These are phyloP conservation scores for Phialocephala subalpina DNA, from an alignment of 2,329 filamentous ascomycete genomes.

Conservation along the genomic window DNA sequence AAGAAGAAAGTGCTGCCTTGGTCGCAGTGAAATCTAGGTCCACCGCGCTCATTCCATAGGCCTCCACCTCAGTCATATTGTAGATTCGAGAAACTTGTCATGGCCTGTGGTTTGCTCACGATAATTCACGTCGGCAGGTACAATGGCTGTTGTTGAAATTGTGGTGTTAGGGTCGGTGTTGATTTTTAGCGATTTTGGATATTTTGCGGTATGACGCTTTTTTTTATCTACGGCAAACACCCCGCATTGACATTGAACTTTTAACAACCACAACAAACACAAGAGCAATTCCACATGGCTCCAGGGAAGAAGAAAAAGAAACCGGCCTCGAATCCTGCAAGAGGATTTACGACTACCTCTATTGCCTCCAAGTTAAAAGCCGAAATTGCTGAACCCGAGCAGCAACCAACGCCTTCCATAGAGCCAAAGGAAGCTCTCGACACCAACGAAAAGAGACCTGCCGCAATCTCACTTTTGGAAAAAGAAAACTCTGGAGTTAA, in stretches of 20 bases:
- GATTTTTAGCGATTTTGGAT: constrained; percentile 13
- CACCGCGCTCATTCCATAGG: constrained; percentile 52
- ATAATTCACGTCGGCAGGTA: constrained; percentile 3
- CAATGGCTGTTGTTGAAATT: constrained; percentile 3
- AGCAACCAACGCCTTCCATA: constrained; percentile 30
- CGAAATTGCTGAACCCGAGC: constrained; percentile 56
- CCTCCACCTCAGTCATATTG: constrained; percentile 60
- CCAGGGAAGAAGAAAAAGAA: constrained; percentile 86
- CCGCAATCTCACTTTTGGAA: constrained; percentile 26
- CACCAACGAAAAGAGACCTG: constrained; percentile 22
- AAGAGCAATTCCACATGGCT: constrained; percentile 62
- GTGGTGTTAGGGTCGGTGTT: background rate
- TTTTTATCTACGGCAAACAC: constrained; percentile 18
- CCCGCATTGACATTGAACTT: constrained; percentile 20
- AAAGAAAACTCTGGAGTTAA: constrained; percentile 12
- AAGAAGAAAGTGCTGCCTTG: constrained; percentile 63
- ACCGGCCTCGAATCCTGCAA: constrained; percentile 82
- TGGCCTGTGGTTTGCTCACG: constrained; percentile 30
- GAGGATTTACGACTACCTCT: constrained; percentile 94
- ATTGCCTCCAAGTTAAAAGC: constrained; percentile 82
- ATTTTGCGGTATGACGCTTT: constrained; percentile 11
- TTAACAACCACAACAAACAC: constrained; percentile 16
- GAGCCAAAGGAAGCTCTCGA: constrained; percentile 26
- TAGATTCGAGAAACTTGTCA: constrained; percentile 42
- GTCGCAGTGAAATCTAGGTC: constrained; percentile 62